Conservation (phyloP, 345 rosid species). For the Cardamine occulta region DNA sequence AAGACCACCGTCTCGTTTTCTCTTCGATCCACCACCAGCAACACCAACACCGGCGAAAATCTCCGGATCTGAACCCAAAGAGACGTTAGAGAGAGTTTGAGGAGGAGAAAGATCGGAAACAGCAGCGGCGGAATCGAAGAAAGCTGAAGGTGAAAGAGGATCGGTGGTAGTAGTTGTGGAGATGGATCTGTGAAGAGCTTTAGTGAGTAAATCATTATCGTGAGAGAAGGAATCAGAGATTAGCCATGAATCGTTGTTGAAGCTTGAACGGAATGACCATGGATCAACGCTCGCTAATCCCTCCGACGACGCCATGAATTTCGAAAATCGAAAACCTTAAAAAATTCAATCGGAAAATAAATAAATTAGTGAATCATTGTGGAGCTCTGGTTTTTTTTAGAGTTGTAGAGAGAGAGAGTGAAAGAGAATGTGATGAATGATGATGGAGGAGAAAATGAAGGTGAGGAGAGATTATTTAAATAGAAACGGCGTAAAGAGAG, state of each 20-base stretch:
- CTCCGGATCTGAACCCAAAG: constrained; percentile 45
- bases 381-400: background rate
- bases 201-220: constrained; percentile 37
- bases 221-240: constrained; percentile 39
- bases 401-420: background rate
- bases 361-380: background rate
- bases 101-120: constrained; percentile 48
- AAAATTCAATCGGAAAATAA: background rate
- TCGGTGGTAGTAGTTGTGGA: constrained; percentile 34
- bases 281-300: constrained; percentile 42
- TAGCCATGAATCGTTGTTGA: constrained; percentile 44
- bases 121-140: constrained; percentile 42
- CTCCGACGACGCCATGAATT: constrained; percentile 36
- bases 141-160: constrained; percentile 31
- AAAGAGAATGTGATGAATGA: background rate
- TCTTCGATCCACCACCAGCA: constrained; percentile 6
- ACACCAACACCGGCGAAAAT: background rate
- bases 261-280: constrained; percentile 35
- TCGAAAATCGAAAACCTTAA: too few species aligned
- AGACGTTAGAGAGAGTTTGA: constrained; percentile 44
- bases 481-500: constrained; percentile 37
- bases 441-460: constrained; percentile 13
- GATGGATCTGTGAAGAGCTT: constrained; percentile 63
- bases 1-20: constrained; percentile 35
- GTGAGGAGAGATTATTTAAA: constrained; percentile 26